Evolutionary conservation across 306 rosid genomes (phyloP), one percentile per base, ranked within the genome.

Genomic region (Styphnolobium japonicum): DNA sequence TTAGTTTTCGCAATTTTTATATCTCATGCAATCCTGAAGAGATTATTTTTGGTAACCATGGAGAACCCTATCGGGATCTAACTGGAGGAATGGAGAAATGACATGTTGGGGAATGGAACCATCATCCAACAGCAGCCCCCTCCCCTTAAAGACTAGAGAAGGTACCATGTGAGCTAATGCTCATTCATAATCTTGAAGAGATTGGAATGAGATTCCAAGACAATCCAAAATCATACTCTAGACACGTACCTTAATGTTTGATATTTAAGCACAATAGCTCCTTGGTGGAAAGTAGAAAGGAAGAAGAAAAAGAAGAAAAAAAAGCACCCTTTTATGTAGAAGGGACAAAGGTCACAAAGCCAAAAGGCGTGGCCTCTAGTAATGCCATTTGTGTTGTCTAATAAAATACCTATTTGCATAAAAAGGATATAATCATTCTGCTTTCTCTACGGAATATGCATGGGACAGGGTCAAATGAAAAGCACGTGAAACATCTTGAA

Each of bases 401-500:
- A 68, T 82, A 69, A 74, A 81, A 66, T 15, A 4, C 39, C 58
- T 43, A 72, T 52, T 80, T 72, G 80, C 68, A 52, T 19, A 61
- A 48, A 76, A 67, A 34, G 49, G 78, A 66, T 72, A 76, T 58
- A 76, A 37, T 43, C 78, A 37, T 64, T 85, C 29, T 85, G 63
- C 7, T 42, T 58, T 81, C 68, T 73, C 70, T 78, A 22, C 15
- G 74, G 82, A 82, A 82, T 78, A 82, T 78, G 81, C 75, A 78
- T 81, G 88, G 61, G 72, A 66, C 80, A 53, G 23, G 53, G 75
- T 73, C 71, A 34, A 72, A 16, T 23, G 57, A 81, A 66, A 71
- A 39, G 62, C 88, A 82, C 86, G 86, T 86, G 89, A 86, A 72
- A 79, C 58, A 67, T 70, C 76, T 82, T 78, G 84, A 62, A 82